These are phyloP conservation scores for Trichomonascaceae sp. DNA, from an alignment of 1,139 yeast species.

Conservation along the genomic window DNA sequence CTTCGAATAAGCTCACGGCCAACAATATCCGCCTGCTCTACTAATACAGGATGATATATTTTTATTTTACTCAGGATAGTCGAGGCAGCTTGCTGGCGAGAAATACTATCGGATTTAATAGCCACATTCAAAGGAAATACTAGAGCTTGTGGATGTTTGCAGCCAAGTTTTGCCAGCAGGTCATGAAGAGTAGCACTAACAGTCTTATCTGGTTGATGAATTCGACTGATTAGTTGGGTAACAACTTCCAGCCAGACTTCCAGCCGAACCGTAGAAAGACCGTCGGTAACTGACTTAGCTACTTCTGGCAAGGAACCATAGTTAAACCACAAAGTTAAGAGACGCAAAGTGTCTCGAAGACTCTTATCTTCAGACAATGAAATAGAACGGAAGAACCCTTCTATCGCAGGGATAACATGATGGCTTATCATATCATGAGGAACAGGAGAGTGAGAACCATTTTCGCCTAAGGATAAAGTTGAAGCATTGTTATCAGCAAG, in stretches of 20 bases:
- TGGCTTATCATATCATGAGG: constrained; percentile 63
- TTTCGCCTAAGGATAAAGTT: constrained; percentile 21
- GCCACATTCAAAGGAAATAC: constrained; percentile 96
- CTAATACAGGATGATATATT: constrained; percentile 74
- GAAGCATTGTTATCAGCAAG: constrained; percentile 16
- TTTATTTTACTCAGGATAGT: constrained; percentile 90
- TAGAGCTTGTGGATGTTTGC: constrained; percentile 94
- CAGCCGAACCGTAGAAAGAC: constrained; percentile 79
- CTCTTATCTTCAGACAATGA: constrained; percentile 82
- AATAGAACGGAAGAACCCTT: constrained; percentile 93
- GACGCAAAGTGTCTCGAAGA: constrained; percentile 83
- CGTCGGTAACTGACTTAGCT: constrained; percentile 84
- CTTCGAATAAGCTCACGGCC: constrained; percentile 89
- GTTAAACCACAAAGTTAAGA: constrained; percentile 90
- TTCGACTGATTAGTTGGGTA: constrained; percentile 92
- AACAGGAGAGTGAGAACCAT: neutral
- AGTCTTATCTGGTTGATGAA: constrained; percentile 86
- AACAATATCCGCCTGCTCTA: constrained; percentile 91
- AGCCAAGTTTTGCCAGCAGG: constrained; percentile 78
- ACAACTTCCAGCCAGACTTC: constrained; percentile 95
- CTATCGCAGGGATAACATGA: constrained; percentile 90
- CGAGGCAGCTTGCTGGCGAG: constrained; percentile 85
- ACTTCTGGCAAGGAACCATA: constrained; percentile 93
- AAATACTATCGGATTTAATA: constrained; percentile 84
- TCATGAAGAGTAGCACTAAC: constrained; percentile 79